Conservation (phyloP, 331 rosid species). For the Dryas integrifolia region DNA sequence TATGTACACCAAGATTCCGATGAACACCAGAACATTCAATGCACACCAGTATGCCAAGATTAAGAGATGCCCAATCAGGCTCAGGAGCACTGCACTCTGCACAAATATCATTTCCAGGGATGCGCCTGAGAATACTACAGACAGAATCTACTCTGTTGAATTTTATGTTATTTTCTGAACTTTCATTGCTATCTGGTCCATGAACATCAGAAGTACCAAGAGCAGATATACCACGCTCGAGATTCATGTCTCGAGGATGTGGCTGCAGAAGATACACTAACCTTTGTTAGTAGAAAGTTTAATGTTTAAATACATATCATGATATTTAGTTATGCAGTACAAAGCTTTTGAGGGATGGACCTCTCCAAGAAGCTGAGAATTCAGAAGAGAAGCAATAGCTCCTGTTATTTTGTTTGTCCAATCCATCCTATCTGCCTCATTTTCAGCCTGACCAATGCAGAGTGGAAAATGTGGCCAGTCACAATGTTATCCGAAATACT, state of each 20-base stretch:
- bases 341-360: conserved; percentile 36
- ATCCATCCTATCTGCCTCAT: conserved; percentile 94
- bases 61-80: conserved; percentile 98
- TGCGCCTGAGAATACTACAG: conserved; percentile 61
- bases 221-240: conserved; percentile 33
- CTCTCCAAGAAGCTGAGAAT: conserved; percentile 84
- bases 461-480: conserved; percentile 13
- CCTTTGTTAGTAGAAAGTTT: conserved; percentile 15
- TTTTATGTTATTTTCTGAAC: conserved; percentile 37
- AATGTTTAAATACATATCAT: conserved; percentile 21
- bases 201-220: conserved; percentile 39
- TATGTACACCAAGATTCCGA: conserved; percentile 94
- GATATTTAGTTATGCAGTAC: conserved; percentile 8
- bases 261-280: conserved; percentile 61
- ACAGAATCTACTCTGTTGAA: conserved; percentile 53
- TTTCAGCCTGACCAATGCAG: conserved; percentile 75
- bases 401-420: conserved; percentile 81
- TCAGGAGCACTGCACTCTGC: conserved; percentile 83
- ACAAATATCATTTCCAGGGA: conserved; percentile 89
- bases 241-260: conserved; percentile 26
- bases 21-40: conserved; percentile 98
- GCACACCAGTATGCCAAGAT: conserved; percentile 87
- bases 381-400: conserved; percentile 74
- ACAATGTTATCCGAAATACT: conserved; percentile 5
- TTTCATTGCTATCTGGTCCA: conserved; percentile 36